Conservation (phyloP, 1,284 basidiomycete species). For the Blastosporella zonata region DNA sequence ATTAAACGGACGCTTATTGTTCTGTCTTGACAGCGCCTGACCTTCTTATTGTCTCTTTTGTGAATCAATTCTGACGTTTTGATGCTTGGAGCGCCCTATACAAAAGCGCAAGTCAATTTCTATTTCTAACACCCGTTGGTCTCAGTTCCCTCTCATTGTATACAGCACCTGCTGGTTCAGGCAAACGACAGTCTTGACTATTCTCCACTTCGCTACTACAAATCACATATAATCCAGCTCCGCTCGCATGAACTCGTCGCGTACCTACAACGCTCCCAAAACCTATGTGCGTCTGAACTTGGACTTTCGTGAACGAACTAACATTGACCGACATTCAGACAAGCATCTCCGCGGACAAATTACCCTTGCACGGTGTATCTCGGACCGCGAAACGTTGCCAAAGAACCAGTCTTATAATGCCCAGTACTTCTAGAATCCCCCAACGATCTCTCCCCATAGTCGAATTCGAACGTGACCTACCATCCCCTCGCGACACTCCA, state of each 20-base stretch:
- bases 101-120: background rate
- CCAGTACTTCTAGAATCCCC: background rate
- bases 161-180: background rate
- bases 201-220: background rate
- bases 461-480: no score
- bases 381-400: background rate
- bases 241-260: background rate
- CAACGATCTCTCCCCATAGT: background rate
- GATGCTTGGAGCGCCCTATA: background rate
- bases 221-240: background rate
- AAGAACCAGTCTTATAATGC: conserved; percentile 1
- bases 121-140: background rate
- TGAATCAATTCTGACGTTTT: background rate
- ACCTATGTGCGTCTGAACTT: background rate
- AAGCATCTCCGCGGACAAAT: background rate
- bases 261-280: background rate
- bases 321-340: background rate
- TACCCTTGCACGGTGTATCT: conserved; percentile 9
- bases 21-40: background rate
- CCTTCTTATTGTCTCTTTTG: background rate
- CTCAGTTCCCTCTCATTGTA: background rate
- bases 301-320: background rate
- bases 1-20: background rate
- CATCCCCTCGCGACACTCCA: background rate
- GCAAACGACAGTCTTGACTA: background rate